These are phyloP conservation scores for Colletotrichum salicis DNA, from an alignment of 2,329 filamentous ascomycete species.

Conservation along the genomic window DNA sequence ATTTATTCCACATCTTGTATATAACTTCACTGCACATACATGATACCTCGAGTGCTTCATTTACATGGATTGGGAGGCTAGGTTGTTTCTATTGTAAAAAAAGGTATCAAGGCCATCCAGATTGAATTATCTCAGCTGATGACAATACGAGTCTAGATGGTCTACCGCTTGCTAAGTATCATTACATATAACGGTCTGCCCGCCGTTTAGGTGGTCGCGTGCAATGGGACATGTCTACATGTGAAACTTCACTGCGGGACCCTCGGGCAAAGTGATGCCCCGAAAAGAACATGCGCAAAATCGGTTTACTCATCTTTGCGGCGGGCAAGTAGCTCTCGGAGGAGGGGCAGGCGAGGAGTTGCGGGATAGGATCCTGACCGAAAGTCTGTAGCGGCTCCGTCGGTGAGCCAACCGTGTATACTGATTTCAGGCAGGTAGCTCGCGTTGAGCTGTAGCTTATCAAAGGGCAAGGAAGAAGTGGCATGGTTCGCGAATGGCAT, in stretches of 20 bases:
- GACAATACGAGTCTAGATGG: no score
- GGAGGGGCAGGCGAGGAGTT: not conserved
- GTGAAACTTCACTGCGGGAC: conserved; percentile 1
- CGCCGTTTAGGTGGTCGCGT: conserved; percentile 1
- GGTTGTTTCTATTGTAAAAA: no score
- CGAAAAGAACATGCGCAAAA: not conserved
- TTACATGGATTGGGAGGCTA: conserved; percentile 4
- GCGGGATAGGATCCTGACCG: not conserved
- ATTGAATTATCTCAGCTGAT: not conserved
- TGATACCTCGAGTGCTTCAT: conserved; percentile 21
- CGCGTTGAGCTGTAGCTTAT: not conserved
- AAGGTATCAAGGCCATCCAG: not conserved
- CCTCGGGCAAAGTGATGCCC: not conserved
- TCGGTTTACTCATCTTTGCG: not conserved
- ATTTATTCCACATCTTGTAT: not conserved
- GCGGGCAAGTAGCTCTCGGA: not conserved
- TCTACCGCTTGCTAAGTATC: not conserved
- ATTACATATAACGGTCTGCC: conserved; percentile 4
- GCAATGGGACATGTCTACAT: not conserved
- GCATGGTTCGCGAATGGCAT: conserved; percentile 3
- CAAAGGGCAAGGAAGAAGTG: not conserved
- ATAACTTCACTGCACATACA: conserved; percentile 19
- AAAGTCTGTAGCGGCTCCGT: not conserved
- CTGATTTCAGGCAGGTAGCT: not conserved
- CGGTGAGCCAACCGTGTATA: not conserved